A percentile compares a stretch with the other conserved stretches of the same genome.
Evolutionary conservation across 1,284 basidiomycete genomes (phyloP).

Genomic region (Retiboletus flavoniger): DNA sequence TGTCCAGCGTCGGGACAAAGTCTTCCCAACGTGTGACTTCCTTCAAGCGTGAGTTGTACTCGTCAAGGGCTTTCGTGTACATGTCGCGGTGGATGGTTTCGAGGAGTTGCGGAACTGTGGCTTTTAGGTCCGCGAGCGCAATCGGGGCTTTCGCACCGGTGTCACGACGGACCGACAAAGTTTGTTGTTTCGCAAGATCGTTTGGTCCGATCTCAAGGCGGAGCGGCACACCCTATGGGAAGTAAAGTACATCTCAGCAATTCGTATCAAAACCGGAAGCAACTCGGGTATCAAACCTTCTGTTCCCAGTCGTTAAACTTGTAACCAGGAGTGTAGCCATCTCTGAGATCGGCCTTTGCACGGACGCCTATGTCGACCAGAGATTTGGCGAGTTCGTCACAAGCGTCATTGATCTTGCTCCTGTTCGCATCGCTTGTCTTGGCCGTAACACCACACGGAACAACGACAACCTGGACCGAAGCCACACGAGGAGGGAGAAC

Average conservation of each 20-base stretch:
- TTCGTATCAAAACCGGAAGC: neutral
- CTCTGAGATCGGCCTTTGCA: conserved; percentile 89
- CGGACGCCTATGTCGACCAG: conserved; percentile 75
- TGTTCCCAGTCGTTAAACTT: conserved; percentile 99
- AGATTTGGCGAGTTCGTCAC: conserved; percentile 70
- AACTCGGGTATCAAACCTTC: conserved; percentile 53
- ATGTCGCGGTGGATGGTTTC: conserved; percentile 89
- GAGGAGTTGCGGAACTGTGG: conserved; percentile 65
- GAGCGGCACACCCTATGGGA: conserved; percentile 85
- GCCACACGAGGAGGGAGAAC: conserved; percentile 95
- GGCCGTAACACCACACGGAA: conserved; percentile 90
- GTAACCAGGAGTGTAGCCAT: conserved; percentile 96
- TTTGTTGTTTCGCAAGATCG: conserved; percentile 84
- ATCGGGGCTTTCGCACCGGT: conserved; percentile 80
- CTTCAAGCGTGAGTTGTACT: conserved; percentile 75
- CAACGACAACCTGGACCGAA: conserved; percentile 86
- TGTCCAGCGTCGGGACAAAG: conserved; percentile 86
- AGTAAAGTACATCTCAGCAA: conserved; percentile 2
- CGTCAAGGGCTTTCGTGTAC: conserved; percentile 77
- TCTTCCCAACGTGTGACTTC: conserved; percentile 87
- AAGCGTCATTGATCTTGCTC: conserved; percentile 74
- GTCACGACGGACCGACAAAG: conserved; percentile 86
- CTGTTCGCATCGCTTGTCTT: conserved; percentile 75
- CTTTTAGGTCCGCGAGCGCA: conserved; percentile 61
- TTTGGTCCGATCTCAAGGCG: conserved; percentile 96